Conservation (phyloP, 495 filamentous ascomycete genomes). For the Penicillium desertorum region DNA sequence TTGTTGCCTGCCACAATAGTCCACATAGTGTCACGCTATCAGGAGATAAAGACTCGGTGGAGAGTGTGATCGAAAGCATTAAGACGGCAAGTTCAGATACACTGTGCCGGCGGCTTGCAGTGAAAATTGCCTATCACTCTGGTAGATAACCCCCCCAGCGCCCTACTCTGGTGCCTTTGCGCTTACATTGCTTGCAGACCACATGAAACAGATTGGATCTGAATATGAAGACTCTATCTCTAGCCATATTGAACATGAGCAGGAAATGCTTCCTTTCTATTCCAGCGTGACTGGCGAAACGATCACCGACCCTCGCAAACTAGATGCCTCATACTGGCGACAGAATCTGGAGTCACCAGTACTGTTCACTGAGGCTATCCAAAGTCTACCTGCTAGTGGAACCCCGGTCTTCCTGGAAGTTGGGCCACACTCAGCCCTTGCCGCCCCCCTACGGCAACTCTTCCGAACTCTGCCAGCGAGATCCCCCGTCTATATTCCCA, state of each 20-base stretch:
- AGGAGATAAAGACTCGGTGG: slow-evolving; percentile 40
- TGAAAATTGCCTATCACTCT: slow-evolving; percentile 51
- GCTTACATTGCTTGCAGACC: slow-evolving; percentile 6
- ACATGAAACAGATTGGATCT: slow-evolving; percentile 12
- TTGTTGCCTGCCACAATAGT: slow-evolving; percentile 46
- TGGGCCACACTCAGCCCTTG: slow-evolving; percentile 61
- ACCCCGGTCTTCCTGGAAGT: slow-evolving; percentile 51
- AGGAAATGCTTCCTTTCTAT: slow-evolving; percentile 11
- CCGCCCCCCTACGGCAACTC: slow-evolving; percentile 56
- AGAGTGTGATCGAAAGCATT: slow-evolving; percentile 34
- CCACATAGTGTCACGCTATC: slow-evolving; percentile 42
- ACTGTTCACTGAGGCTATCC: slow-evolving; percentile 29
- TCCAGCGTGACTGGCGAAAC: slow-evolving; percentile 32
- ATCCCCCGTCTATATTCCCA: slow-evolving; percentile 31
- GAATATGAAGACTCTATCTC: slow-evolving; percentile 6
- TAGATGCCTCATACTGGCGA: slow-evolving; percentile 44
- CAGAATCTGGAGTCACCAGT: slow-evolving; percentile 29
- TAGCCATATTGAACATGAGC: slow-evolving; percentile 1
- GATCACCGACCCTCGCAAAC: slow-evolving; percentile 12
- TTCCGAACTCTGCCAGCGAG: slow-evolving; percentile 8
- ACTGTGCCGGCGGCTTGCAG: slow-evolving; percentile 31
- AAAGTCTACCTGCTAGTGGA: slow-evolving; percentile 16
- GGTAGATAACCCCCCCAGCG: slow-evolving; percentile 21
- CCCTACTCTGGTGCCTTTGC: slow-evolving; percentile 1
- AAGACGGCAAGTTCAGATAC: slow-evolving; percentile 19